Conservation (phyloP, 768 basidiomycete species). For the Hygrophorus pudorinus region DNA sequence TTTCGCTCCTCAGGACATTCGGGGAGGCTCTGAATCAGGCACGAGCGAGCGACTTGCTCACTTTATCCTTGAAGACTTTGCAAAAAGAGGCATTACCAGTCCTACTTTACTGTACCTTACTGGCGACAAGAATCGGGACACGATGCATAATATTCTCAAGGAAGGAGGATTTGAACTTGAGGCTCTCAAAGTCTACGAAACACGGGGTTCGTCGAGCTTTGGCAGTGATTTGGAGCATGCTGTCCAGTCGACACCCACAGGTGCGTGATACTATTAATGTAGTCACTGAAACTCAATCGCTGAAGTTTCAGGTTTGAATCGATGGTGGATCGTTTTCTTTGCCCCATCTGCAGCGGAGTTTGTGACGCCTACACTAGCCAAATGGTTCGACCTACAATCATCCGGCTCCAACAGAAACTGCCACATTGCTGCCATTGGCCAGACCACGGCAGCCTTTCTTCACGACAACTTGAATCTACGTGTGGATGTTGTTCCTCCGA, state of each 20-base stretch:
- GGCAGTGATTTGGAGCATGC: conserved; percentile 26
- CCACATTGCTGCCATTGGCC: conserved; percentile 55
- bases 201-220: conserved; percentile 46
- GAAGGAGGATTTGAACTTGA: conserved; percentile 35
- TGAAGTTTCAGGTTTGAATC: conserved; percentile 9
- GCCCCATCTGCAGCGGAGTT: conserved; percentile 63
- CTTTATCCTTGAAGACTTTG: conserved; percentile 41
- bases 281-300: conserved; percentile 2
- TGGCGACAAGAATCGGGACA: conserved; percentile 81
- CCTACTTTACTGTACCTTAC: conserved; percentile 59
- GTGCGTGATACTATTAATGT: neutral
- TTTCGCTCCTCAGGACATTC: conserved; percentile 21
- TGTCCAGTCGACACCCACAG: conserved; percentile 11
- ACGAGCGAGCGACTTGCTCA: conserved; percentile 57
- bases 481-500: conserved; percentile 47
- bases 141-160: conserved; percentile 40
- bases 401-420: neutral
- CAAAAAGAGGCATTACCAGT: conserved; percentile 6
- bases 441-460: conserved; percentile 50
- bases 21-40: conserved; percentile 42
- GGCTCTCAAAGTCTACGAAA: conserved; percentile 60
- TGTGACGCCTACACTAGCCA: conserved; percentile 38
- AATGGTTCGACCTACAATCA: conserved; percentile 30
- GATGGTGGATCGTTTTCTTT: conserved; percentile 69
- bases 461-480: conserved; percentile 30